These are phyloP conservation scores for Delonix regia DNA, from an alignment of 306 rosid genomes.

Conservation along the genomic window DNA sequence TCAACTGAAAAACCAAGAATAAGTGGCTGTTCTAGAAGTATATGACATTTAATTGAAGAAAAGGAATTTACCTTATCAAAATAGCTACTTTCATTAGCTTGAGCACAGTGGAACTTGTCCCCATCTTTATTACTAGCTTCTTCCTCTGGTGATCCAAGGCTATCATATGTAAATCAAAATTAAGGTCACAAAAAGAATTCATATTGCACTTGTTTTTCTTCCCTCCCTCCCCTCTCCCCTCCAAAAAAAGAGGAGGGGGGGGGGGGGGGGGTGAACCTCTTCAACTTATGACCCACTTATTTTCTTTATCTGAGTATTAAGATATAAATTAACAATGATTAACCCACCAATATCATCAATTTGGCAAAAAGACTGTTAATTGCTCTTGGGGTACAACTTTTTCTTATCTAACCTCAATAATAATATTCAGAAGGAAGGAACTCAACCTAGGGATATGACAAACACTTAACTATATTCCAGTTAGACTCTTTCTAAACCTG, in stretches of 20 bases:
- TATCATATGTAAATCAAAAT: conserved; percentile 60
- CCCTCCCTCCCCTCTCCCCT: too few species aligned
- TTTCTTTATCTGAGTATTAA: not conserved
- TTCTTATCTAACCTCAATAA: not conserved
- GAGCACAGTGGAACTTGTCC: conserved; percentile 49
- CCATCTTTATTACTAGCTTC: conserved; percentile 49
- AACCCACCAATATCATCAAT: not conserved
- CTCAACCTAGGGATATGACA: conserved; percentile 1
- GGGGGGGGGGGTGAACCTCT: too few species aligned
- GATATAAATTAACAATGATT: not conserved
- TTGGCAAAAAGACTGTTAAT: not conserved
- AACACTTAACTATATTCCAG: not conserved
- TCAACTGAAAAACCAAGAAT: conserved; percentile 58
- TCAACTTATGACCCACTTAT: not conserved
- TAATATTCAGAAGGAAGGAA: not conserved
- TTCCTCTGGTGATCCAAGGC: conserved; percentile 61
- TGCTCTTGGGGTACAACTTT: not conserved
- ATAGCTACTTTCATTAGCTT: conserved; percentile 63
- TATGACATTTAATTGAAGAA: not conserved
- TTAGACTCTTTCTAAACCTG: not conserved
- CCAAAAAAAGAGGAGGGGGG: too few species aligned
- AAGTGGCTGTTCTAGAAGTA: conserved; percentile 26
- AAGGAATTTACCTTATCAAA: conserved; percentile 72
- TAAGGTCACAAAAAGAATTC: conserved; percentile 60
- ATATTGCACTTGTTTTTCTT: conserved; percentile 2